Percentiles rank a stretch among this genome's conserved stretches.
These are phyloP conservation scores for Fusarium penzigii DNA, from an alignment of 2,329 filamentous ascomycete species.

Conservation along the genomic window DNA sequence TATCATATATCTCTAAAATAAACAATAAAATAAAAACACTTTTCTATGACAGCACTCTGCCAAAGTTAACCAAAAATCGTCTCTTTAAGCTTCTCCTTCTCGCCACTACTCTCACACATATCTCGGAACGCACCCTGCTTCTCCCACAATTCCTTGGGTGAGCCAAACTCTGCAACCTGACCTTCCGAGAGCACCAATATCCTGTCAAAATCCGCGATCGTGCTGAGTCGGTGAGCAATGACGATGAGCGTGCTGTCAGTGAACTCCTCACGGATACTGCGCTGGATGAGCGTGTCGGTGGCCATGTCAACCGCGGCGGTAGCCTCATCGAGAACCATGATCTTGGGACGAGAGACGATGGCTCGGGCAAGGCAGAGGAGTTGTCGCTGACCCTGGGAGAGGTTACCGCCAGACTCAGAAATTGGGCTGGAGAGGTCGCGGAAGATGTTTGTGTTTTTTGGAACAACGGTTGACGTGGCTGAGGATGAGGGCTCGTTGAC, in stretches of 20 bases:
- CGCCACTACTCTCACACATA: conserved; percentile 65
- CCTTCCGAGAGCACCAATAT: conserved; percentile 73
- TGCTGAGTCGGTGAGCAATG: conserved; percentile 75
- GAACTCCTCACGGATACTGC: conserved; percentile 72
- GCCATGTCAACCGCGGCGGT: conserved; percentile 78
- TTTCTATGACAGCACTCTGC: too few species aligned
- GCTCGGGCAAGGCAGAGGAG: conserved; percentile 73
- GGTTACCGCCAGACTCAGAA: conserved; percentile 71
- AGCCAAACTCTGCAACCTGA: conserved; percentile 66
- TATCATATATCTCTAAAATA: too few species aligned
- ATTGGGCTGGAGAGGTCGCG: conserved; percentile 62
- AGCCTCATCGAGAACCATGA: conserved; percentile 80
- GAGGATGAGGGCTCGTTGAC: conserved; percentile 41
- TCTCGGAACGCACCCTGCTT: conserved; percentile 57
- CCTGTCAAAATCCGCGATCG: conserved; percentile 75
- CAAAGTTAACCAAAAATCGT: conserved; percentile 41
- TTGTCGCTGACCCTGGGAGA: conserved; percentile 76
- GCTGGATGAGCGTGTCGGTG: conserved; percentile 73
- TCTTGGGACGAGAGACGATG: conserved; percentile 70
- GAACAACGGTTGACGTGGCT: conserved; percentile 32
- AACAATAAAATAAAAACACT: too few species aligned
- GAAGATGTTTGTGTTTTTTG: conserved; percentile 67
- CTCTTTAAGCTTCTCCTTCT: conserved; percentile 52
- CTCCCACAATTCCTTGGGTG: conserved; percentile 62
- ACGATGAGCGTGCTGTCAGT: conserved; percentile 68